A percentile compares a stretch with the other conserved stretches of the same genome.
Evolutionary conservation across 805 yeast genomes (phyloP).

Genomic region (Candida ipomoeae): DNA sequence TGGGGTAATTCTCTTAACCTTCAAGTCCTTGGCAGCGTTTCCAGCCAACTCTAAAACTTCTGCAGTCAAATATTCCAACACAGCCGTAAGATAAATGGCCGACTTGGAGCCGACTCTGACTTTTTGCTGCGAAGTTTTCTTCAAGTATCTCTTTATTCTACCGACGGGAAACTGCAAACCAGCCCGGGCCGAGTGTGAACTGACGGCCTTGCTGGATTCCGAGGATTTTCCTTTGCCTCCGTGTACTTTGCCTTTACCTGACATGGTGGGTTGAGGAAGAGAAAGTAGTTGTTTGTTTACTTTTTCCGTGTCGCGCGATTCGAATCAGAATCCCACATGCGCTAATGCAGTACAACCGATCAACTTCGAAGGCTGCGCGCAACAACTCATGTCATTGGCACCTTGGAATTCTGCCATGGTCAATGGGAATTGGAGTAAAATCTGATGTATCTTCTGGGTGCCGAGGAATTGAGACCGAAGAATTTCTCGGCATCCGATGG

Average conservation of each 20-base stretch:
- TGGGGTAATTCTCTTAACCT: conserved; percentile 31
- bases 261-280: conserved; percentile 46
- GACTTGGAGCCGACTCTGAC: conserved; percentile 79
- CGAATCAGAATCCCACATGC: conserved; percentile 1
- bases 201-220: conserved; percentile 60
- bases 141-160: conserved; percentile 91
- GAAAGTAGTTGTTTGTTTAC: conserved; percentile 16
- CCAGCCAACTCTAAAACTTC: conserved; percentile 33
- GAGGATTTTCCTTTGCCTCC: conserved; percentile 97
- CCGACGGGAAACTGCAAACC: conserved; percentile 98
- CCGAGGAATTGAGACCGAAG: not conserved
- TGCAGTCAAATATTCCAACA: conserved; percentile 29
- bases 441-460: not conserved
- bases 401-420: not conserved
- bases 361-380: not conserved
- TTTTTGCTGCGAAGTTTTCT: conserved; percentile 77
- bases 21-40: conserved; percentile 31
- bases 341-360: conserved; percentile 4
- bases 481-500: not conserved
- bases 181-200: conserved; percentile 91
- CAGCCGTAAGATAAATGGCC: conserved; percentile 51
- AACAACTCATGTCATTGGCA: not conserved
- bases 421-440: not conserved
- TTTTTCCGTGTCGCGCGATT: conserved; percentile 10
- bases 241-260: conserved; percentile 81